Base-by-base conservation (phyloP, 331 rosid species). In the Arachis monticola region DNA sequence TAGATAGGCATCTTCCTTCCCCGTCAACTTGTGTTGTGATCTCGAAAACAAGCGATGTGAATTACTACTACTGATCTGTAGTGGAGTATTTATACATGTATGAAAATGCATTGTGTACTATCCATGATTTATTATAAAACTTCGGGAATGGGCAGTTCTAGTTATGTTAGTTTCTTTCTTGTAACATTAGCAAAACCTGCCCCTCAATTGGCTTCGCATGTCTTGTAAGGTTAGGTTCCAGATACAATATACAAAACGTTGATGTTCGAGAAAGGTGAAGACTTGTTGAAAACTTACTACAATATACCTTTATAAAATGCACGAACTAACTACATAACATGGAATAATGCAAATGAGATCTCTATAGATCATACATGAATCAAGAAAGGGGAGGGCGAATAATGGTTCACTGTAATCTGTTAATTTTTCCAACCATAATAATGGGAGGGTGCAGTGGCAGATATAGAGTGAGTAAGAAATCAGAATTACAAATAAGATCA, bases 51-150 rank as follows among this genome's bases (percentile, higher is more conserved):
- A 3, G 27, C 63, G 17, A 53, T 72, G 67, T 82, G 77, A 45
- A 62, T 61, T 53, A 62, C 69, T 57, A 55, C 38, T 60, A 69
- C 38, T 14, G 4, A 12, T 73, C 9, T 78, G 75, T 69, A 60
- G 53, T 74, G 59, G 45, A n/a, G 51, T 55, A 40, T 72, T 47
- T 58, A 38, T 84, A 27, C 65, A 60, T 60, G 69, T 52, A 14
- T 2, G 27, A 46, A n/a, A 68, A 70, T 60, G 6, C 78, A 10
- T 27, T 65, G 70, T 77, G 63, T 69, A 10, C 68, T 35, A 44
- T 0, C 50, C 31, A 68, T 65, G 27, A 58, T 67, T 67, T 67
- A 67, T 72, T 55, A 46, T 67, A 10, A 30, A 72, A 47, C 69
- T 67, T 45, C 8, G 22, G 10, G 48, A 30, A 72, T 27, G 69